Percentiles rank a stretch among this genome's conserved stretches.
Evolutionary conservation across 2,329 filamentous ascomycete genomes (phyloP).

Genomic region (Phialocephala sp.): DNA sequence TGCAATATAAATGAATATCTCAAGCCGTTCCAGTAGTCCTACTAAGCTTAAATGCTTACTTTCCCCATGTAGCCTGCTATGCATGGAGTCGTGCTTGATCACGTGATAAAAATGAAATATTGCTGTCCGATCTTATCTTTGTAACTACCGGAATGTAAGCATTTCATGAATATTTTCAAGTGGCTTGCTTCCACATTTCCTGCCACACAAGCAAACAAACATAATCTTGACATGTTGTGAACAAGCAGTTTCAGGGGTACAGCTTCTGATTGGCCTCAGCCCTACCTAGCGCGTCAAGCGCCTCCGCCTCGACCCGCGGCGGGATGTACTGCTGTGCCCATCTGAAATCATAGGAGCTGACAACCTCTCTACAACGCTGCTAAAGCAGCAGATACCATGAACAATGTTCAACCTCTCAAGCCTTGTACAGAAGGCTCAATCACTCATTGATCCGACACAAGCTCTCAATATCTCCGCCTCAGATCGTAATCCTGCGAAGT

Average conservation of each 20-base stretch:
- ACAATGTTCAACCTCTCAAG: constrained; percentile 71
- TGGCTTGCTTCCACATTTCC: too few relatives aligned
- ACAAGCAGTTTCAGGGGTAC: constrained; percentile 1
- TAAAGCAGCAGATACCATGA: constrained; percentile 41
- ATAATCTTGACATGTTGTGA: too few relatives aligned
- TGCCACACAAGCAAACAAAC: too few relatives aligned
- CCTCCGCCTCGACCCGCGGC: constrained; percentile 16
- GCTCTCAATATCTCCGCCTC: constrained; percentile 68
- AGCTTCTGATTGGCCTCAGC: constrained; percentile 11
- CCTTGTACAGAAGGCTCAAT: constrained; percentile 84
- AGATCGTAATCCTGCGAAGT: constrained; percentile 86
- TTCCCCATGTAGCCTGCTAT: too few relatives aligned
- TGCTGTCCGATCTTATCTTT: too few relatives aligned
- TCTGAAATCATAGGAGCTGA: constrained; percentile 13
- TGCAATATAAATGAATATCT: too few relatives aligned
- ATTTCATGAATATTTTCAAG: too few relatives aligned
- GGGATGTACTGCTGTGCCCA: constrained; percentile 14
- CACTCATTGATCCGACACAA: constrained; percentile 11
- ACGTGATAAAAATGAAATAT: too few relatives aligned
- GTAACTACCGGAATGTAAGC: too few relatives aligned
- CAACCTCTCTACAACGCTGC: constrained; percentile 11
- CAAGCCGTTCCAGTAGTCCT: too few relatives aligned
- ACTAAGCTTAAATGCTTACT: too few relatives aligned
- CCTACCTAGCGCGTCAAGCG: constrained; percentile 3
- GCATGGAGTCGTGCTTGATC: too few relatives aligned